Evolutionary conservation across 495 filamentous ascomycete species (phyloP).

Genomic region (Penicillium arizonense): DNA sequence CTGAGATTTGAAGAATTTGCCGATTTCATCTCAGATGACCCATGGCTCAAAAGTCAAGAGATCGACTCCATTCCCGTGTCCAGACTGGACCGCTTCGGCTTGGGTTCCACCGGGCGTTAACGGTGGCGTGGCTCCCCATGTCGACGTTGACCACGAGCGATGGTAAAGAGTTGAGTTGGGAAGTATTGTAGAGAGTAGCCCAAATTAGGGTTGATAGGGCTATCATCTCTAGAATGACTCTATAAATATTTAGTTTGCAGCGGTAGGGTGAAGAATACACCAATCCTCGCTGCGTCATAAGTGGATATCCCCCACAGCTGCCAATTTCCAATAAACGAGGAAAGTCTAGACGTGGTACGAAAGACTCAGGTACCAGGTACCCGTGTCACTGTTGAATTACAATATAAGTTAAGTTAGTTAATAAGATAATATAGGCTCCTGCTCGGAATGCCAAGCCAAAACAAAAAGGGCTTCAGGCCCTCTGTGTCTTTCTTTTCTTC

Average conservation of each 20-base stretch:
- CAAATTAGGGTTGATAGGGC: not conserved
- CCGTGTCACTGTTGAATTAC: conserved; percentile 4
- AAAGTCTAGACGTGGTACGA: not conserved
- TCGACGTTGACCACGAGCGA: conserved; percentile 15
- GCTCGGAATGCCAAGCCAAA: conserved; percentile 1
- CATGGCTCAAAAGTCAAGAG: conserved; percentile 12
- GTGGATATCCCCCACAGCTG: not conserved
- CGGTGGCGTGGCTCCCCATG: conserved; percentile 11
- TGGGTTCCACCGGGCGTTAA: conserved; percentile 24
- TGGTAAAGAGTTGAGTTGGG: conserved; percentile 13
- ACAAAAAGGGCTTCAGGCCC: conserved; percentile 1
- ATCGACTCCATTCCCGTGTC: conserved; percentile 25
- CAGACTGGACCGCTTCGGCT: conserved; percentile 6
- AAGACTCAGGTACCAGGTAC: conserved; percentile 22
- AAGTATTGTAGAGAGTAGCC: not conserved
- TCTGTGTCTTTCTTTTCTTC: conserved; percentile 8
- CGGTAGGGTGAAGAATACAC: too few species aligned
- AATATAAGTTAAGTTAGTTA: not conserved
- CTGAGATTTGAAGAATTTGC: not conserved
- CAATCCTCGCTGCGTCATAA: too few species aligned
- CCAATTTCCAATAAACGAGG: not conserved
- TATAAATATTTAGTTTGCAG: too few species aligned
- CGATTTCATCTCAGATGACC: not conserved
- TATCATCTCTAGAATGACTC: too few species aligned
- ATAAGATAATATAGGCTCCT: not conserved